Evolutionary conservation across 768 basidiomycete genomes (phyloP).

Genomic region (Termitomyces sp.): DNA sequence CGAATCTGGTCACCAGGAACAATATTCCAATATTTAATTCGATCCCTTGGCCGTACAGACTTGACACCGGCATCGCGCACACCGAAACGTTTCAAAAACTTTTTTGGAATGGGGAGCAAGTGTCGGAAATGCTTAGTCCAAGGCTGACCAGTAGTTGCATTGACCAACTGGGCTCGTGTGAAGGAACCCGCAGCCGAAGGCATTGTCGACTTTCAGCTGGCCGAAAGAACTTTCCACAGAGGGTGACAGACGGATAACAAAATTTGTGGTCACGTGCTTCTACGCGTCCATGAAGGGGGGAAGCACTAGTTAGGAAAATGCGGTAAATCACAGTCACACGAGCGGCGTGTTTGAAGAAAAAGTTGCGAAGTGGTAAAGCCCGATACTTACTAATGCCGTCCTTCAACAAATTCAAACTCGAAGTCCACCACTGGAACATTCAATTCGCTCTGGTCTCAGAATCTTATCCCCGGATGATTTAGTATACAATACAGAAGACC

Average conservation of each 20-base stretch:
- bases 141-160: slow-evolving; percentile 44
- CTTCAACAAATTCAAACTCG: background rate
- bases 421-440: background rate
- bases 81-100: slow-evolving; percentile 39
- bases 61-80: slow-evolving; percentile 45
- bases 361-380: too few relatives aligned
- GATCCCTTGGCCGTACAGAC: slow-evolving; percentile 55
- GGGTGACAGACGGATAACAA: background rate
- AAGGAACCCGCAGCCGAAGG: slow-evolving; percentile 27
- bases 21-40: slow-evolving; percentile 85
- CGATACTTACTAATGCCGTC: too few relatives aligned
- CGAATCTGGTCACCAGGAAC: slow-evolving; percentile 81
- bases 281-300: background rate
- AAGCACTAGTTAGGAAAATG: too few relatives aligned
- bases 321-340: too few relatives aligned
- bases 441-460: background rate
- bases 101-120: slow-evolving; percentile 54
- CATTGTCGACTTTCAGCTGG: slow-evolving; percentile 14
- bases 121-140: slow-evolving; percentile 69
- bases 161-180: slow-evolving; percentile 32
- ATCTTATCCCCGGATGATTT: background rate
- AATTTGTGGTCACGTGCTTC: background rate
- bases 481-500: background rate
- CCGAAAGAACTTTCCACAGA: background rate
- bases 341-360: too few relatives aligned